phyloP scores from a whole-genome alignment of 257 asterid species.

The Solanum peruvianum region DNA sequence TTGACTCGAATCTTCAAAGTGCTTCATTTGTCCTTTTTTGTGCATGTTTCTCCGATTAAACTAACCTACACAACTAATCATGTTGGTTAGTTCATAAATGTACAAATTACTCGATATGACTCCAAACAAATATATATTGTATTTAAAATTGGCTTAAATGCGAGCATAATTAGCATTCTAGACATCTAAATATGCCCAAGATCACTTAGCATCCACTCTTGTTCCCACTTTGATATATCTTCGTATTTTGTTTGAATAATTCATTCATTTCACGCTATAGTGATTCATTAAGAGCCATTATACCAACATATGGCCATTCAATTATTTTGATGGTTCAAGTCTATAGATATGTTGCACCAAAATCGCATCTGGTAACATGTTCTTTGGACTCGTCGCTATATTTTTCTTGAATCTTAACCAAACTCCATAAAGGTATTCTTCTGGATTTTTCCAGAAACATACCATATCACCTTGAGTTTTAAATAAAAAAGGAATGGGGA shows the following conservation, averaged over 20 bases:
- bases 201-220: background rate
- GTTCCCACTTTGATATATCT: background rate
- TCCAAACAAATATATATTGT: too few relatives aligned
- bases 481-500: background rate
- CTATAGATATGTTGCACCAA: background rate
- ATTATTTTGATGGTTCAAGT: background rate
- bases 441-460: too few relatives aligned
- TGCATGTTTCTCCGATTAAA: too few relatives aligned
- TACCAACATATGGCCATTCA: background rate
- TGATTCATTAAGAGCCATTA: background rate
- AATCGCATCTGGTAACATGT: background rate
- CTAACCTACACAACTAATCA: too few relatives aligned
- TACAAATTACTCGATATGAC: too few relatives aligned
- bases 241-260: too few relatives aligned
- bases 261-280: background rate
- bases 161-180: too few relatives aligned
- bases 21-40: too few relatives aligned
- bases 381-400: background rate
- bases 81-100: too few relatives aligned
- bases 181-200: too few relatives aligned
- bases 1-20: too few relatives aligned
- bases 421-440: background rate
- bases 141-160: too few relatives aligned
- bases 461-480: background rate
- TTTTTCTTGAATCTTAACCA: background rate